Evolutionary conservation across 768 basidiomycete species (phyloP), one percentile per base, ranked within the genome.

Genomic region (Leccinum broughii): DNA sequence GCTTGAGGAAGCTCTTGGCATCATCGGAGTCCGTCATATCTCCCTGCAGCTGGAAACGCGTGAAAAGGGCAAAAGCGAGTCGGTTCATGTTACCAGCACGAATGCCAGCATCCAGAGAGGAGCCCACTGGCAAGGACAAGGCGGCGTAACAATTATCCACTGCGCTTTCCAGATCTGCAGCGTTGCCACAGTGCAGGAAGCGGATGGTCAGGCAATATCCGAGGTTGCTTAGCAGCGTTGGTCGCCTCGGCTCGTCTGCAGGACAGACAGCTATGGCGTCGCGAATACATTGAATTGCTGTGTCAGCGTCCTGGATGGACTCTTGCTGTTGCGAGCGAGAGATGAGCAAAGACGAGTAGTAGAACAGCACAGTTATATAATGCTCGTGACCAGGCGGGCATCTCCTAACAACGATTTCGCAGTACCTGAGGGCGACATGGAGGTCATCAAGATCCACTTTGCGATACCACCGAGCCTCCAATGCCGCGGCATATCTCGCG

Each of bases 111-210:
- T 64, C 49, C 2, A 20, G 52, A 35, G 64, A 58, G 1, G 64
- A 56, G 5, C 56, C 55, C 30, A 32, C 30, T 32, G 30, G 30
- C 6, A 46, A 53, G 39, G 56, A 57, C 2, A 64, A 26, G 13
- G 64, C 68, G 4, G 55, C 49, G 26, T 59, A 54, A 14, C 66
- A 64, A 37, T 46, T 56, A 54, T 59, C 58, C 37, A 74, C 65
- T 6, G 68, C 68, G 37, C 66, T 60, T 24, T 74, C 68, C 1
- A 76, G 55, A 57, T 75, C 72, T 14, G 55, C 22, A 5, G 24
- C 41, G n/a, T 55, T 54, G 6, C 74, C 71, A 7, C 39, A 48
- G 26, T 60, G 57, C n/a, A 64, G 0, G 54, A 68, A 75, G 17
- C 73, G 66, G 20, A 14, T 32, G 15, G 48, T 17, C 7, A 66